Evolutionary conservation across 169 alveolate genomes (phyloP).

Genomic region (Neospora caninum): DNA sequence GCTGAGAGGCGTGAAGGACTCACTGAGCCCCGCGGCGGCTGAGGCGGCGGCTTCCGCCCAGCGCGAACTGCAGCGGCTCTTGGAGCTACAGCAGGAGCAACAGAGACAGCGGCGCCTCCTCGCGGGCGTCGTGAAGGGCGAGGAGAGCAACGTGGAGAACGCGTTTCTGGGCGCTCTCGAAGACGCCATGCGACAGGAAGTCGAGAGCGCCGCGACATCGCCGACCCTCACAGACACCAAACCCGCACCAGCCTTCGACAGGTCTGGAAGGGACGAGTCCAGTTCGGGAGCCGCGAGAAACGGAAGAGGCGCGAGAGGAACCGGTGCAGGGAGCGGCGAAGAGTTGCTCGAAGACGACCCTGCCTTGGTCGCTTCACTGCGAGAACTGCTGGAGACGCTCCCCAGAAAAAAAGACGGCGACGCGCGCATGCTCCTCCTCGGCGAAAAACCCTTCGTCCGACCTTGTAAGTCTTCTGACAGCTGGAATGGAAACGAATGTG

Average conservation of each 20-base stretch:
- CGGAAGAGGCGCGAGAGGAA: neutral
- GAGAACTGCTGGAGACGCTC: neutral
- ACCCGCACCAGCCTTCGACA: neutral
- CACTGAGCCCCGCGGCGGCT: neutral
- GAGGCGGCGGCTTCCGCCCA: neutral
- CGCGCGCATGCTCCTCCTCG: slow-evolving; percentile 3
- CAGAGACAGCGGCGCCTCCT: neutral
- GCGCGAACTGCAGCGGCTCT: neutral
- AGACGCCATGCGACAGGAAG: neutral
- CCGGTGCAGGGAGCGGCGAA: neutral
- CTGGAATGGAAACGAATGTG: neutral
- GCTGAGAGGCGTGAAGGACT: neutral
- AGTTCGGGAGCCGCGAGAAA: neutral
- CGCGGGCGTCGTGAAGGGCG: neutral
- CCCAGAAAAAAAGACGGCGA: slow-evolving; percentile 1
- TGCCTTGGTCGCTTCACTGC: neutral
- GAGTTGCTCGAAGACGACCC: neutral
- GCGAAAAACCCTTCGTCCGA: neutral
- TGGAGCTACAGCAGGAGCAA: neutral
- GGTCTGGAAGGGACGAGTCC: neutral
- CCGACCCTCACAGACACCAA: neutral
- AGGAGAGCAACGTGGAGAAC: neutral
- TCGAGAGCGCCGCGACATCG: neutral
- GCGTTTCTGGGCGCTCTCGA: neutral
- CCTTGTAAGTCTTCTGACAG: neutral